Base-by-base conservation (phyloP, 164 flowering plant genomes). In the Piper betle region DNA sequence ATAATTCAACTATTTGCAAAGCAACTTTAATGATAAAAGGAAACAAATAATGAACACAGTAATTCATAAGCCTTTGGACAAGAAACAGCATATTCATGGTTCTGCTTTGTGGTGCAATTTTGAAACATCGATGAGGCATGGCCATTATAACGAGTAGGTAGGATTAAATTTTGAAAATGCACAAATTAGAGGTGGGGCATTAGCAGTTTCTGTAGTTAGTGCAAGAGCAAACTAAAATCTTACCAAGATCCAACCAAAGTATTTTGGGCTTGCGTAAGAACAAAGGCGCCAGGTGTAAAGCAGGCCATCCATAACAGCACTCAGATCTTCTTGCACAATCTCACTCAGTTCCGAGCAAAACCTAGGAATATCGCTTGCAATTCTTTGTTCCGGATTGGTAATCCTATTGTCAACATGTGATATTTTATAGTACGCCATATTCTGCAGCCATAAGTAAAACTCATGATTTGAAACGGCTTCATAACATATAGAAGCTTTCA, bases 251-350 rank as follows among this genome's bases (percentile, higher is more conserved):
- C 99, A 94, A 6, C 91, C 69, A 57, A 94, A 67, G 76, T 94
- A 94, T 79, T 91, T 94, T 20, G 97, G 97, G 75, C 99, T 94
- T 1, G 99, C 93, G 76, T 94, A 94, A 53, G 99, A 91, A 73
- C 99, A 94, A 33, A 94, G 76, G 39, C 99, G 96, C 97, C 97
- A 94, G 39, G 97, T 83, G 72, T 94, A 94, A n/a, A 91, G 88
- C 53, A 91, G 39, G 56, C 87, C 96, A 79, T 94, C 99, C 37
- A 90, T 73, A 54, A 91, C 86, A 50, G 97, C 99, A 39, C 71
- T 75, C 50, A 91, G 79, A 78, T 94, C 99, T 59, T 94, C 99
- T 68, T 85, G 96, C 55, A 94, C 86, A 74, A 94, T 86, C 48
- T 94, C 97, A 76, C 99, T 94, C 75, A 94, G 74, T 72, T 94